Percentiles rank a stretch among this genome's conserved stretches.
phyloP scores from a whole-genome alignment of 202 grass and related monocot genomes.

The Zizania palustris region DNA sequence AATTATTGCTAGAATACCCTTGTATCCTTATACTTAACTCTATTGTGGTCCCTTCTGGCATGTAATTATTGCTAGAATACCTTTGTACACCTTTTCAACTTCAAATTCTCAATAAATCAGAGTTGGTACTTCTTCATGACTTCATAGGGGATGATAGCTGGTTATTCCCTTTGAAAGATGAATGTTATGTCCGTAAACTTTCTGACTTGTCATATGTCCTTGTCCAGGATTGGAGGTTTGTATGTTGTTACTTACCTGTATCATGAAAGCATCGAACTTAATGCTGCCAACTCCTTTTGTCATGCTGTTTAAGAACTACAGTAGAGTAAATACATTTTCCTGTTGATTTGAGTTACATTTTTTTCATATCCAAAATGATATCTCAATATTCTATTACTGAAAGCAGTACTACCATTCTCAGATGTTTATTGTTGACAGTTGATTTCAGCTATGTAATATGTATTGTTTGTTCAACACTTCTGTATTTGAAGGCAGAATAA shows the following conservation, averaged over 20 bases:
- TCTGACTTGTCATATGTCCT: neutral
- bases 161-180: slow-evolving; percentile 14
- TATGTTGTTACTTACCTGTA: slow-evolving; percentile 7
- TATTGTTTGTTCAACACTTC: neutral
- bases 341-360: neutral
- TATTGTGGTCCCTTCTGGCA: slow-evolving; percentile 32
- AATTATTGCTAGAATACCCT: slow-evolving; percentile 52
- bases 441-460: neutral
- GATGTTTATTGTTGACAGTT: slow-evolving; percentile 5
- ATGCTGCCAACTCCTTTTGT: no score
- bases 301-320: no score
- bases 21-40: slow-evolving; percentile 24
- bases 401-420: neutral
- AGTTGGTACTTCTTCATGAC: slow-evolving; percentile 20
- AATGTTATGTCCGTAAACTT: slow-evolving; percentile 12
- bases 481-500: neutral
- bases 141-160: neutral
- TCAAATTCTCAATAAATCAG: slow-evolving; percentile 51
- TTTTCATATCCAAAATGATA: neutral
- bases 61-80: slow-evolving; percentile 53
- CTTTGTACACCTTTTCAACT: slow-evolving; percentile 45
- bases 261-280: neutral
- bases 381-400: neutral
- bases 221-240: neutral
- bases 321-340: neutral